A percentile compares a stretch with the other conserved stretches of the same genome.
phyloP scores from a whole-genome alignment of 805 yeast species.

The Metschnikowia henanensis region DNA sequence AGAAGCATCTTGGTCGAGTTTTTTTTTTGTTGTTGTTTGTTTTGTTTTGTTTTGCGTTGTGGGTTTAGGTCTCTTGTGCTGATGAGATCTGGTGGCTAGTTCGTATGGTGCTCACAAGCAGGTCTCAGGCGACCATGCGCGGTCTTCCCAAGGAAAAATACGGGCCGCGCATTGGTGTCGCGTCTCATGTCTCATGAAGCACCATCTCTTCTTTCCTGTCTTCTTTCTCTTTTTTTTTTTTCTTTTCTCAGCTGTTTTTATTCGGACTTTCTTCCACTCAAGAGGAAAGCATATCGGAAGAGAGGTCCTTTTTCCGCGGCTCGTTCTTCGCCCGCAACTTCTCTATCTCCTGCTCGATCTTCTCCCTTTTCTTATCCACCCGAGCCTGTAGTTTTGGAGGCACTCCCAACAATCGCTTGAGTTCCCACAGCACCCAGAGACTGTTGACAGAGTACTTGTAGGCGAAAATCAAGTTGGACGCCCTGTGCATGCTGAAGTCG shows the following conservation, averaged over 20 bases:
- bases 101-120: background rate
- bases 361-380: background rate
- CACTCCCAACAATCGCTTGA: conserved; percentile 29
- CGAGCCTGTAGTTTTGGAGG: conserved; percentile 1
- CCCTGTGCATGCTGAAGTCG: conserved; percentile 16
- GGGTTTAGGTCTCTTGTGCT: too few relatives aligned
- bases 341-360: background rate
- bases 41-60: too few relatives aligned
- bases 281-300: too few relatives aligned
- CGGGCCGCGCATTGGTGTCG: too few relatives aligned
- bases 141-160: too few relatives aligned
- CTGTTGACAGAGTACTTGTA: conserved; percentile 24
- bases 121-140: background rate
- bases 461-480: conserved; percentile 31
- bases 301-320: too few relatives aligned
- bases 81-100: too few relatives aligned
- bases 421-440: conserved; percentile 32
- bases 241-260: too few relatives aligned
- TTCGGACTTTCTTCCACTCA: too few relatives aligned
- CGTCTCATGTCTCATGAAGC: too few relatives aligned
- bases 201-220: too few relatives aligned
- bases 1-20: background rate
- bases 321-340: background rate
- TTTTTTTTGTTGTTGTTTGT: background rate
- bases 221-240: too few relatives aligned